These are phyloP conservation scores for Rubus idaeus DNA, from an alignment of 306 rosid genomes.

Conservation along the genomic window DNA sequence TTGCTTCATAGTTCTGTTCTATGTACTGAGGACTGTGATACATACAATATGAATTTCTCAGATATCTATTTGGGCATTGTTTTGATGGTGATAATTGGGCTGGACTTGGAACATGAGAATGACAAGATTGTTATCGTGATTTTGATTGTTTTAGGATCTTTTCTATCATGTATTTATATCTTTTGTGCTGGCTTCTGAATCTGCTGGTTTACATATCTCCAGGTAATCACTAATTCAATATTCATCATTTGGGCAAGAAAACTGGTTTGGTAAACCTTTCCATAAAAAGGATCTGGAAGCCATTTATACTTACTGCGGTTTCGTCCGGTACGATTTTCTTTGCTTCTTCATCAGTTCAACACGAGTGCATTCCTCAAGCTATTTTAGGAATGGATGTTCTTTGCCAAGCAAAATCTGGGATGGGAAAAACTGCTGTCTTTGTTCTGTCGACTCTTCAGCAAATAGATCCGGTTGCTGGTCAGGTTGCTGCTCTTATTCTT, in stretches of 20 bases:
- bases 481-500: constrained; percentile 69
- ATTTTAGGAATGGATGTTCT: constrained; percentile 75
- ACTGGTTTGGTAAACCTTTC: constrained; percentile 73
- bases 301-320: constrained; percentile 73
- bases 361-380: constrained; percentile 80
- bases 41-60: neutral
- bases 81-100: neutral
- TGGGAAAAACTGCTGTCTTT: constrained; percentile 81
- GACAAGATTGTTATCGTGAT: neutral
- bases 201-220: constrained; percentile 22
- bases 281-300: constrained; percentile 63
- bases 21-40: neutral
- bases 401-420: constrained; percentile 78
- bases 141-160: neutral
- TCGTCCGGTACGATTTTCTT: constrained; percentile 65
- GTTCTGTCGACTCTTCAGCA: constrained; percentile 68
- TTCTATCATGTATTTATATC: neutral
- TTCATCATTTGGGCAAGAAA: constrained; percentile 54
- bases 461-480: constrained; percentile 73
- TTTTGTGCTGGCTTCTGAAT: constrained; percentile 14
- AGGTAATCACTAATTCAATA: constrained; percentile 73
- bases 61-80: neutral
- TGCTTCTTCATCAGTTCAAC: constrained; percentile 71
- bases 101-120: neutral
- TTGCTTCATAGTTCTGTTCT: neutral